These are phyloP conservation scores for Mariannaea elegans DNA, from an alignment of 2,329 filamentous ascomycete species.

Conservation along the genomic window DNA sequence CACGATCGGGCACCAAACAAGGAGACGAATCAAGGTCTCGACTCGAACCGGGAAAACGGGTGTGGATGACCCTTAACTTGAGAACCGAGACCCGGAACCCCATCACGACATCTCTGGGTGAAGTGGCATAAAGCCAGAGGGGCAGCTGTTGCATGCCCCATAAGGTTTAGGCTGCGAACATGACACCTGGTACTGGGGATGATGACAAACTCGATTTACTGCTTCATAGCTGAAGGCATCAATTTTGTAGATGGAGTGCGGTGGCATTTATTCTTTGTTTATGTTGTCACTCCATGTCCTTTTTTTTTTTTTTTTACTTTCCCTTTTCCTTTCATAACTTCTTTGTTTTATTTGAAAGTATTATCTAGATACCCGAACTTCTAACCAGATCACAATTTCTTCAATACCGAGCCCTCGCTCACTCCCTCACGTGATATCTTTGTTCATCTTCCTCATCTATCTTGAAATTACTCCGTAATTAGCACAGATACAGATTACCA, in stretches of 20 bases:
- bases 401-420: not conserved
- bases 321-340: not conserved
- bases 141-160: conserved; percentile 3
- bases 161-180: too few species aligned
- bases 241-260: not conserved
- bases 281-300: too few species aligned
- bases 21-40: not conserved
- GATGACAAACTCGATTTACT: too few species aligned
- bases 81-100: not conserved
- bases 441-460: not conserved
- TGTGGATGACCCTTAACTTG: conserved; percentile 18
- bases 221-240: too few species aligned
- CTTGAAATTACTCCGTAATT: too few species aligned
- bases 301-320: not conserved
- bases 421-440: too few species aligned
- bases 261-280: too few species aligned
- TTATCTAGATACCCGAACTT: conserved; percentile 24
- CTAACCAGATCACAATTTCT: not conserved
- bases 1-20: too few species aligned
- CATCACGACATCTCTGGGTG: conserved; percentile 33
- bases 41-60: too few species aligned
- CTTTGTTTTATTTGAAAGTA: not conserved
- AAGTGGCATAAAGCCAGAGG: conserved; percentile 29
- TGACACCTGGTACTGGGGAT: too few species aligned
- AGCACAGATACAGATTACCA: too few species aligned